Evolutionary conservation across 345 rosid genomes (phyloP).

Genomic region (Bruguiera parviflora): DNA sequence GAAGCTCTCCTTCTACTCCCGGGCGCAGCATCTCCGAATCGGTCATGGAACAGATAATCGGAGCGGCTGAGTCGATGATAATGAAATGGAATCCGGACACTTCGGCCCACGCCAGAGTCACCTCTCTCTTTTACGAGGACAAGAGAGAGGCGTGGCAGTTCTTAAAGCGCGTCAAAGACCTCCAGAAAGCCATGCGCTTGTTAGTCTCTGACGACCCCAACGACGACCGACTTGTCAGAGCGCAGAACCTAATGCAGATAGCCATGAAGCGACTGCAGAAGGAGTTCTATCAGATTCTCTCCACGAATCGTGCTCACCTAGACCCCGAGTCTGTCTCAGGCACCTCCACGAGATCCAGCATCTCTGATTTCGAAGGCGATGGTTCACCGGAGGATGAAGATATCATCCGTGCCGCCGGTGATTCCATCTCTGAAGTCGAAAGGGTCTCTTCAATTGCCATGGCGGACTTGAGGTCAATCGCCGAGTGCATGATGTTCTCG

Average conservation of each 20-base stretch:
- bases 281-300: slow-evolving; percentile 31
- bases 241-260: slow-evolving; percentile 24
- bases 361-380: slow-evolving; percentile 20
- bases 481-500: slow-evolving; percentile 26
- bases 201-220: slow-evolving; percentile 12
- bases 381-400: slow-evolving; percentile 12
- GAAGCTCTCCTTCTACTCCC: neutral
- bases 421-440: slow-evolving; percentile 27
- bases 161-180: slow-evolving; percentile 11
- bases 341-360: slow-evolving; percentile 23
- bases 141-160: slow-evolving; percentile 23
- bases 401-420: slow-evolving; percentile 1
- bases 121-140: slow-evolving; percentile 28
- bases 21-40: slow-evolving; percentile 18
- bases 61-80: slow-evolving; percentile 14
- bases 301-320: slow-evolving; percentile 26
- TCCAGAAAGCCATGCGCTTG: slow-evolving; percentile 23
- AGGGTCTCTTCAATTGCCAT: slow-evolving; percentile 19
- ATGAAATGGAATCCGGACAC: slow-evolving; percentile 30
- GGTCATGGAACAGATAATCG: slow-evolving; percentile 7
- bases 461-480: slow-evolving; percentile 26
- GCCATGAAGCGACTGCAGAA: slow-evolving; percentile 26
- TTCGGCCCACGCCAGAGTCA: slow-evolving; percentile 20
- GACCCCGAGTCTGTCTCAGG: slow-evolving; percentile 29
- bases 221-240: slow-evolving; percentile 6